These are phyloP conservation scores for Coffea humblotiana DNA, from an alignment of 305 asterid genomes.

Conservation along the genomic window DNA sequence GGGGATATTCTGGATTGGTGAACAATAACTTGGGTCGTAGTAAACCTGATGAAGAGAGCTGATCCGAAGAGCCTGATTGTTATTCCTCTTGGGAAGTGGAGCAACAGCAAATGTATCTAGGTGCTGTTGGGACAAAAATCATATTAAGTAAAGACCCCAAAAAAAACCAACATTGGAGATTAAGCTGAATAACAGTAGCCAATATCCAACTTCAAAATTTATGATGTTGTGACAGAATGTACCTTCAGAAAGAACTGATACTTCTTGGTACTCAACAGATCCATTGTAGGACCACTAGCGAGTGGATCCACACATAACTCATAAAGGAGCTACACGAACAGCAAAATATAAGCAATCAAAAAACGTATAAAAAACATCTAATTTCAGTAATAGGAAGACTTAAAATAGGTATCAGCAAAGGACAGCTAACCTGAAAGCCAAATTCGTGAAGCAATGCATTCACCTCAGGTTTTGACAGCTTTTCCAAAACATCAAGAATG, in stretches of 20 bases:
- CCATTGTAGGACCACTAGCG: slow-evolving; percentile 79
- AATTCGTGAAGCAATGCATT: slow-evolving; percentile 94
- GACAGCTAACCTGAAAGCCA: slow-evolving; percentile 77
- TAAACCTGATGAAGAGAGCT: slow-evolving; percentile 96
- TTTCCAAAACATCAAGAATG: slow-evolving; percentile 83
- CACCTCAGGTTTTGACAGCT: slow-evolving; percentile 74
- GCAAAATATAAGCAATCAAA: slow-evolving; percentile 30
- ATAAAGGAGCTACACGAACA: slow-evolving; percentile 68
- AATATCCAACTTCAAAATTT: neutral
- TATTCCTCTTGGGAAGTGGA: slow-evolving; percentile 74
- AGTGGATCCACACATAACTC: slow-evolving; percentile 86
- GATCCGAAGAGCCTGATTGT: slow-evolving; percentile 77
- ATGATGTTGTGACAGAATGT: slow-evolving; percentile 12
- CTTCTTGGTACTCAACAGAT: slow-evolving; percentile 73
- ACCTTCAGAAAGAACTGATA: slow-evolving; percentile 92
- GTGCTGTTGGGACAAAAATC: slow-evolving; percentile 54
- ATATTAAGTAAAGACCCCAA: slow-evolving; percentile 5
- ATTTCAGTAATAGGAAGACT: neutral
- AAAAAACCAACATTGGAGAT: slow-evolving; percentile 22
- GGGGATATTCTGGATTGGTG: neutral
- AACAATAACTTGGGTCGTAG: neutral
- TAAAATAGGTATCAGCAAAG: neutral
- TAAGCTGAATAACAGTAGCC: neutral
- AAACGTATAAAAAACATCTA: slow-evolving; percentile 1
- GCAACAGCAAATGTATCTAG: slow-evolving; percentile 72